Base-by-base conservation (phyloP, 1,139 yeast genomes). In the Magnusiomyces starmeri region DNA sequence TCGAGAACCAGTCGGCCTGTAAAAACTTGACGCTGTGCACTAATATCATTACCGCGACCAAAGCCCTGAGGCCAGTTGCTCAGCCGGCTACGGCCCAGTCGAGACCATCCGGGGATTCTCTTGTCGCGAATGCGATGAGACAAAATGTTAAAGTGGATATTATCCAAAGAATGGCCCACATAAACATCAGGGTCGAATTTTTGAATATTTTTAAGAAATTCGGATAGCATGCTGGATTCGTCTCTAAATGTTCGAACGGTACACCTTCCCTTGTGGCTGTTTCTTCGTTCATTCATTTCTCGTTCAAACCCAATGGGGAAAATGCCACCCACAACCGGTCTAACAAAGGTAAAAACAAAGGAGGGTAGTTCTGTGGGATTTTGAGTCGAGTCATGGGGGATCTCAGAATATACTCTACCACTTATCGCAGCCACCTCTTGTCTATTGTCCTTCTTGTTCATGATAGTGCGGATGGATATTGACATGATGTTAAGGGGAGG, bases 1-100 rank as follows among this genome's bases (percentile, higher is more conserved):
- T 94, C 98, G 75, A 97, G 87, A 52, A 90, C 66, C 55, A 94
- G 75, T 60, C 99, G 77, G 35, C 99, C 99, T 43, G 89, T 81
- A 63, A 85, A 78, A 22, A 88, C 76, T 53, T 86, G 89, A 51
- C 87, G 74, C 41, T 68, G 66, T 21, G 61, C 50, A 75, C 75
- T 62, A 76, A 79, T 58, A 74, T 76, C 66, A 68, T 72, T 72
- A 22, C 71, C 62, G 54, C 75, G 75, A 34, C 82, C 84, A 63
- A 83, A 83, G 57, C 75, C 77, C 37, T 78, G 83, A 0, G 96
- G 96, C 89, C 95, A 87, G 8, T 56, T 54, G 1, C 56, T 69
- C 63, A 94, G 77, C 58, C 78, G 77, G 59, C 92, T 76, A 60
- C 97, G 83, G 21, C 98, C 98, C 62, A 94, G 73, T 14, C 84